Conservation (phyloP, 495 filamentous ascomycete genomes). For the Astrocystis sublimbata region DNA sequence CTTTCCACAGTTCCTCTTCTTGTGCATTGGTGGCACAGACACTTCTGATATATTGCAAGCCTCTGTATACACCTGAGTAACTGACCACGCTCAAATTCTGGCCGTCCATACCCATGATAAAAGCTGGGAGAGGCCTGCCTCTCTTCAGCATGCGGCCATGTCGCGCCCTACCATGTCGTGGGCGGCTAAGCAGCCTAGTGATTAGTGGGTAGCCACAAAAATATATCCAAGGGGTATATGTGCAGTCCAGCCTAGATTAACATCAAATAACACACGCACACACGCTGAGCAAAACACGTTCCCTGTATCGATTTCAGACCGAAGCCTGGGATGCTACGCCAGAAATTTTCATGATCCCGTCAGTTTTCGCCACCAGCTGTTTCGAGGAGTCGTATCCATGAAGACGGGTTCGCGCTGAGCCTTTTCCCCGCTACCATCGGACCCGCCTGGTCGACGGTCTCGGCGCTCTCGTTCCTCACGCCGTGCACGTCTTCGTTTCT, state of each 20-base stretch:
- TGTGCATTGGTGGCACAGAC: neutral
- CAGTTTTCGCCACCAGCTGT: conserved; percentile 58
- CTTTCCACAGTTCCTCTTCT: neutral
- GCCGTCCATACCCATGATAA: neutral
- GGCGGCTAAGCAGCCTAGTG: neutral
- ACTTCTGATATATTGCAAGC: neutral
- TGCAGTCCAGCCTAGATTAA: conserved; percentile 4
- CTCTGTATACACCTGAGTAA: neutral
- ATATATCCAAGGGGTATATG: conserved; percentile 9
- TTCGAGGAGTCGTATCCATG: conserved; percentile 48
- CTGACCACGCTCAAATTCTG: neutral
- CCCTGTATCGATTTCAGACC: neutral
- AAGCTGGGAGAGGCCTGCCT: neutral
- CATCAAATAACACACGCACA: too few relatives aligned
- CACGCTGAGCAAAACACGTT: conserved; percentile 8
- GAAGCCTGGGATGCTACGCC: neutral
- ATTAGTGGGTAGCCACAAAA: neutral
- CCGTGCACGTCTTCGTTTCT: conserved; percentile 41
- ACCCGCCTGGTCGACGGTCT: conserved; percentile 36
- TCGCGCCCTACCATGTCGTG: neutral
- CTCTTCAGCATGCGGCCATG: neutral
- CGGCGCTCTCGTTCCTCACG: conserved; percentile 47
- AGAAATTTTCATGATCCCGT: conserved; percentile 24
- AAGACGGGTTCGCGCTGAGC: conserved; percentile 39
- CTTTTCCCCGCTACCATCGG: conserved; percentile 47